Evolutionary conservation across 2,329 filamentous ascomycete species (phyloP), one percentile per base, ranked within the genome.

Genomic region (Sporothrix variecibatus): DNA sequence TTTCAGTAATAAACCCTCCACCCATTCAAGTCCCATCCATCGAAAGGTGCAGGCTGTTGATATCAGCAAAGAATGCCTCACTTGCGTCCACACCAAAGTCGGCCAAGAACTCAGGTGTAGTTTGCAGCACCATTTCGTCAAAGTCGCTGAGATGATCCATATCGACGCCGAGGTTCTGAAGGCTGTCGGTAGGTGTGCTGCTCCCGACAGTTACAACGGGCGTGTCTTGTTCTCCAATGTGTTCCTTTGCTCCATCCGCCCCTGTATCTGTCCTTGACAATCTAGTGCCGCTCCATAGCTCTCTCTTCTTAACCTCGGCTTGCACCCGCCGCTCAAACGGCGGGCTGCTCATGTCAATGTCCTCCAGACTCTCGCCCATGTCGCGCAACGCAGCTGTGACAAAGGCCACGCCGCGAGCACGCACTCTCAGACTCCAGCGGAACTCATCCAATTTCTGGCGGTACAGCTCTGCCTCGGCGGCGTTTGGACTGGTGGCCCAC

Each of bases 381-480:
- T 84, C 79, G 2, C 82, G 80, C 53, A 84, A 77, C 2, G 83
- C 83, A 20, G 83, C 81, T 58, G 82, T 79, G 20, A 83, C 82
- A 72, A 84, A 84, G 17, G 81, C 79, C 20, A 81, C 81, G 0
- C 82, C 81, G 71, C 82, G 81, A 2, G 82, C 82, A 6, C 83
- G 79, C 2, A 84, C 83, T 49, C 83, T 81, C n/a, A 84, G 76
- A 43, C 82, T 83, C 83, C 83, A 84, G 68, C 82, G 79, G 17
- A 84, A 81, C 72, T 84, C 83, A 5, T 82, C 82, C 12, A 84
- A 78, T 69, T 81, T 81, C 23, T 81, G 80, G 51, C 81, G 79
- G 73, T 83, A 84, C 77, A 82, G 83, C 5, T 80, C 79, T 76
- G 84, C 83, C 76, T 85, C 83, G 9, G 80, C 79, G 1, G 81